Percentiles rank a stretch among this genome's conserved stretches.
Evolutionary conservation across 1,284 basidiomycete species (phyloP).

Genomic region (Trichosporon sp.): DNA sequence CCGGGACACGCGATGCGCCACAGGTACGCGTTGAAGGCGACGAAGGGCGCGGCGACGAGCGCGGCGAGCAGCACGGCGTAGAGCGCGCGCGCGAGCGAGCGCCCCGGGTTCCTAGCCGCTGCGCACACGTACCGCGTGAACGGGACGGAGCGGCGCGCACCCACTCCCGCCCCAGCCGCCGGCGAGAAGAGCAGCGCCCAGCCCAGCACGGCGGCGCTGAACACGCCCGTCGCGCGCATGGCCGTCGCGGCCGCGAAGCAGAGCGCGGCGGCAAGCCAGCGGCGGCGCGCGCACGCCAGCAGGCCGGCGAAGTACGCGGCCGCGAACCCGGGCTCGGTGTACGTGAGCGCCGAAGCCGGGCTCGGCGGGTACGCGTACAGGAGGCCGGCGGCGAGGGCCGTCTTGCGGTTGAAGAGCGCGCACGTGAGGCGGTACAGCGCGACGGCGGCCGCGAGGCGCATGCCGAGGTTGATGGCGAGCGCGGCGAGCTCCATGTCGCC

Average conservation of each 20-base stretch:
- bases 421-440: slow-evolving; percentile 57
- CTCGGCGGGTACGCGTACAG: slow-evolving; percentile 77
- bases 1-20: slow-evolving; percentile 62
- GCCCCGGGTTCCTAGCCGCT: not conserved
- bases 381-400: slow-evolving; percentile 61
- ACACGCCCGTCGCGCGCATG: slow-evolving; percentile 77
- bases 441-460: slow-evolving; percentile 48
- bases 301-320: slow-evolving; percentile 68
- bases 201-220: slow-evolving; percentile 67
- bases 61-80: slow-evolving; percentile 40
- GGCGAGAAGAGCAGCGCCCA: slow-evolving; percentile 60
- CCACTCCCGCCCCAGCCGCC: too few species aligned
- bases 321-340: slow-evolving; percentile 81
- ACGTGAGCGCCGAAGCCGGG: slow-evolving; percentile 59
- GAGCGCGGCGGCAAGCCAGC: slow-evolving; percentile 48
- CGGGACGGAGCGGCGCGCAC: not conserved
- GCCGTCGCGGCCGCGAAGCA: slow-evolving; percentile 62
- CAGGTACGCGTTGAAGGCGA: slow-evolving; percentile 64
- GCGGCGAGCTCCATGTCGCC: slow-evolving; percentile 34
- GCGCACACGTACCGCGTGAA: not conserved
- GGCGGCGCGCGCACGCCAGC: slow-evolving; percentile 23
- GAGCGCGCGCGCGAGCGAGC: not conserved
- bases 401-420: slow-evolving; percentile 44
- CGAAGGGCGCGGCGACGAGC: slow-evolving; percentile 61
- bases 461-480: slow-evolving; percentile 26